A percentile compares a stretch with the other conserved stretches of the same genome.
Conservation (phyloP, 2,329 filamentous ascomycete species). For the Ceratocystis alfenasii region DNA sequence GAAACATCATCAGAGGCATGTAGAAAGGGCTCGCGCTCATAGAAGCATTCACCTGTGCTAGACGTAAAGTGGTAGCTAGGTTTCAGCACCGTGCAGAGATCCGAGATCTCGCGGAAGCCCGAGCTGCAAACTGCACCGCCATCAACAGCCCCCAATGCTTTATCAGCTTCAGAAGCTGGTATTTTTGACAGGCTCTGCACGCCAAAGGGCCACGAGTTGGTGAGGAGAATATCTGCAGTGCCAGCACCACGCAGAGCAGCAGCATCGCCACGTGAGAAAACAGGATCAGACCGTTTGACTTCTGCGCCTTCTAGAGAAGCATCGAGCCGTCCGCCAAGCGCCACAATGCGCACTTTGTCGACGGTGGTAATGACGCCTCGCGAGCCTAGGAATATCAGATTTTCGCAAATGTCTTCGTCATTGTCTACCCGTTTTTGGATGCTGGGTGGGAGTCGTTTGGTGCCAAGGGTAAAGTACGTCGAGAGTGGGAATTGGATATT, state of each 20-base stretch:
- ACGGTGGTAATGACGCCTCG: conserved; percentile 78
- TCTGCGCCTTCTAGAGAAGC: conserved; percentile 50
- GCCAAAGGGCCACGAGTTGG: conserved; percentile 68
- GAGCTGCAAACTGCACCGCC: background rate
- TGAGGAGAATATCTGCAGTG: conserved; percentile 74
- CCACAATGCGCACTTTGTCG: conserved; percentile 78
- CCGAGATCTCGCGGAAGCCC: conserved; percentile 57
- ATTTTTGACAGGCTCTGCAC: conserved; percentile 59
- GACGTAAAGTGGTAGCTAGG: conserved; percentile 84
- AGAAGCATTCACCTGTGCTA: conserved; percentile 56
- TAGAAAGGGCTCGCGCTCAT: conserved; percentile 87
- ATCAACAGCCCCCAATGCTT: background rate
- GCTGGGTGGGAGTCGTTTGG: conserved; percentile 53
- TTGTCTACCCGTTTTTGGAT: conserved; percentile 63
- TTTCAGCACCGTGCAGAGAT: conserved; percentile 65
- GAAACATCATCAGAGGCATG: conserved; percentile 39
- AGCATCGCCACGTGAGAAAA: conserved; percentile 66
- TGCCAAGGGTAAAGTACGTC: conserved; percentile 82
- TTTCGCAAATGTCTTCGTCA: conserved; percentile 69
- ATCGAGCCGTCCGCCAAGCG: conserved; percentile 64
- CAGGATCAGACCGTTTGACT: conserved; percentile 62
- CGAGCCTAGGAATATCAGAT: conserved; percentile 81
- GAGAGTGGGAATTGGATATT: conserved; percentile 62
- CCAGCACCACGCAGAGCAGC: conserved; percentile 64
- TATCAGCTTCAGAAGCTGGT: conserved; percentile 30